Base-by-base conservation (phyloP, 2,329 filamentous ascomycete species). In the Periconia sp. region DNA sequence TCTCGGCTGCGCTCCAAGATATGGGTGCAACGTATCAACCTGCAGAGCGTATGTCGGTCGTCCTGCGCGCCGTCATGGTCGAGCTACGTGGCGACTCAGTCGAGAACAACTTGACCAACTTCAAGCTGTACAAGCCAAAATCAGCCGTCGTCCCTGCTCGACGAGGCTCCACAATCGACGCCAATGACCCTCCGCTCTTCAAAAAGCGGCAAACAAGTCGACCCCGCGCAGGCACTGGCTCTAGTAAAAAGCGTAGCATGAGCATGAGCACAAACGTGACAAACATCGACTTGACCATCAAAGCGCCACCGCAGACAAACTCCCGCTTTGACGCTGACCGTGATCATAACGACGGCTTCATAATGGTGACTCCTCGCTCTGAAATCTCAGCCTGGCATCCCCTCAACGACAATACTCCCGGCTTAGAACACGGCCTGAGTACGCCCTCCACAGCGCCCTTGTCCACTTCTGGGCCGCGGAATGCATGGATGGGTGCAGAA, bases 21-120 rank as follows among this genome's bases (percentile, higher is more conserved):
- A 80, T 82, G 78, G 71, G 73, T 33, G 61, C 72, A 15, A 75
- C 74, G 1, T 82, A 80, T 57, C 74, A 80, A 41, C 78, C 79
- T 1, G 79, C 79, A 0, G 73, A 75, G 23, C 72, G 75, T 38
- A 82, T 82, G 78, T 75, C 78, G 21, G 66, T 72, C 12, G 70
- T 81, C 5, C 71, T 82, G 4, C 74, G 77, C 46, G 74, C 73
- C n/a, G 77, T 81, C n/a, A 70, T 80, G 26, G 63, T 72, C 5
- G 76, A 81, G 48, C 69, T 81, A 2, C 63, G 63, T 22, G 56
- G 63, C 40, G 57, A 48, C 26, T 47, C 41, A 7, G 30, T 28
- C 2, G 49, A 47, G 13, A 40, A 40, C 36, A 45, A 41, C 40
- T n/a, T n/a, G n/a, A n/a, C n/a, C n/a, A 39, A 38, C 13, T 56